These are phyloP conservation scores for Crucibulum laeve DNA, from an alignment of 768 basidiomycete species.

Conservation along the genomic window DNA sequence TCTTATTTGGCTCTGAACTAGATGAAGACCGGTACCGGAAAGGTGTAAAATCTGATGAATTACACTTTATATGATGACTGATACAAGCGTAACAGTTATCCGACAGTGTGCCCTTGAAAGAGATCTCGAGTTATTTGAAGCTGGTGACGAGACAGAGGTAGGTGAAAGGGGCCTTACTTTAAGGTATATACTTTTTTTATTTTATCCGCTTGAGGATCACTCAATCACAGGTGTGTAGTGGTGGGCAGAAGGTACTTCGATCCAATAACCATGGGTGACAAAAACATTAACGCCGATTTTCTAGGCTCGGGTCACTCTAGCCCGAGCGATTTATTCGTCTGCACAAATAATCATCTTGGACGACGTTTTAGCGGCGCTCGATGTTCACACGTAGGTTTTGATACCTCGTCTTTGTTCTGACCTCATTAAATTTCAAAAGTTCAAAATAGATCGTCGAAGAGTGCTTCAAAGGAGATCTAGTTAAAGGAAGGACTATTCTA, in stretches of 20 bases:
- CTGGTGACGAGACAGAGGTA: constrained; percentile 63
- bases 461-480: constrained; percentile 73
- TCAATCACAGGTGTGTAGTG: background rate
- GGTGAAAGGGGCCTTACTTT: constrained; percentile 65
- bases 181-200: constrained; percentile 25
- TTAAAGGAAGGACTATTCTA: constrained; percentile 74
- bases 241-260: constrained; percentile 3
- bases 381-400: constrained; percentile 25
- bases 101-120: constrained; percentile 67
- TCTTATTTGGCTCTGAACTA: constrained; percentile 70
- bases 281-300: constrained; percentile 13
- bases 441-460: constrained; percentile 76
- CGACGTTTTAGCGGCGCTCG: constrained; percentile 65
- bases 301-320: constrained; percentile 42
- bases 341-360: constrained; percentile 66
- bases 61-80: background rate
- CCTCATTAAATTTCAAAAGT: constrained; percentile 67
- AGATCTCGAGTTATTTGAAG: constrained; percentile 62
- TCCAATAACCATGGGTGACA: background rate
- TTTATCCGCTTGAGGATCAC: too few relatives aligned
- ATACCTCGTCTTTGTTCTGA: too few relatives aligned
- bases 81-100: constrained; percentile 38
- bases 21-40: constrained; percentile 72
- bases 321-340: constrained; percentile 39
- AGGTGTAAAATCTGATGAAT: background rate